These are phyloP conservation scores for Kwoniella dejecticola DNA, from an alignment of 768 basidiomycete species.

Conservation along the genomic window DNA sequence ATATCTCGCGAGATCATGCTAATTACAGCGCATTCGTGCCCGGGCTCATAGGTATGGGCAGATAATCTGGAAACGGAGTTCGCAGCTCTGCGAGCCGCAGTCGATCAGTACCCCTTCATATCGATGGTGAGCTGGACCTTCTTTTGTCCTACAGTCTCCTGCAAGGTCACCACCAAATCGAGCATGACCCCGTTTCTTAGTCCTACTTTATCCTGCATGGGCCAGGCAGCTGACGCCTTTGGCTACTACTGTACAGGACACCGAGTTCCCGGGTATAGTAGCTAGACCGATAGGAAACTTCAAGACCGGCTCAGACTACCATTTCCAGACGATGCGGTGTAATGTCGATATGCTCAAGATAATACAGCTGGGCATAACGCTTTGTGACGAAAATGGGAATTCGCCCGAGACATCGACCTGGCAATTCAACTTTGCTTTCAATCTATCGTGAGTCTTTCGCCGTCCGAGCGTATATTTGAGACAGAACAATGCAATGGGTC, in stretches of 20 bases:
- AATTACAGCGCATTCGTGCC: not conserved
- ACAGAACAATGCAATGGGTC: too few relatives aligned
- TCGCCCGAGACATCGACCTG: constrained; percentile 90
- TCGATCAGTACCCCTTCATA: constrained; percentile 89
- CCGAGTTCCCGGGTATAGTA: constrained; percentile 98
- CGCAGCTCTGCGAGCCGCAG: constrained; percentile 77
- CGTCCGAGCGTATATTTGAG: too few relatives aligned
- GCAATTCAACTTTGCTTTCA: constrained; percentile 99
- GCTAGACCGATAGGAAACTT: constrained; percentile 95
- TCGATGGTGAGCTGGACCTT: constrained; percentile 70
- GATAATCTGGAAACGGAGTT: constrained; percentile 92
- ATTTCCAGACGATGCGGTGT: constrained; percentile 99
- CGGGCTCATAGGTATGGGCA: constrained; percentile 72
- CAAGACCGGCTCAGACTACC: constrained; percentile 96
- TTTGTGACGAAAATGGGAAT: constrained; percentile 91
- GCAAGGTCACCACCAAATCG: too few relatives aligned
- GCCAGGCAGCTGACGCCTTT: too few relatives aligned
- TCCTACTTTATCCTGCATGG: too few relatives aligned
- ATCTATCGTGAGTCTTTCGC: constrained; percentile 77
- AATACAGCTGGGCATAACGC: constrained; percentile 93
- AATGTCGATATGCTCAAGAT: constrained; percentile 98
- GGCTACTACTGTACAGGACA: constrained; percentile 66
- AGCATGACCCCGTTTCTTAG: too few relatives aligned
- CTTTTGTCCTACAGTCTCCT: too few relatives aligned
- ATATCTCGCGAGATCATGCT: not conserved